A percentile compares a stretch with the other conserved stretches of the same genome.
phyloP scores from a whole-genome alignment of 148 eudicot species.

The Rhododendron simsii region DNA sequence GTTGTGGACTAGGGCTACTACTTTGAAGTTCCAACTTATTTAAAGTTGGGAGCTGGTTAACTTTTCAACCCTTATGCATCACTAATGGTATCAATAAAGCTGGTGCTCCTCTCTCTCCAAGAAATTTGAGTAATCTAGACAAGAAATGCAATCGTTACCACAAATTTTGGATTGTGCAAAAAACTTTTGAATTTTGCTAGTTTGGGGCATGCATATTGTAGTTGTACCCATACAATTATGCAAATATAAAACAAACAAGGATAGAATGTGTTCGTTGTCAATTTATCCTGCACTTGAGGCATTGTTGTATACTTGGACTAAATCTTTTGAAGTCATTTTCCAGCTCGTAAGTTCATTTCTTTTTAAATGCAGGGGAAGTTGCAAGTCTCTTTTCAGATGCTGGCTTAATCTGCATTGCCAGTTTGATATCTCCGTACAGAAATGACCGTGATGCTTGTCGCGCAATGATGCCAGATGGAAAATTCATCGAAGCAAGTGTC shows the following conservation, averaged over 20 bases:
- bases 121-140: background rate
- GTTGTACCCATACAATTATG: background rate
- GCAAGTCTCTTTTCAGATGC: conserved; percentile 84
- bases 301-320: background rate
- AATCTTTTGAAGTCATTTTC: background rate
- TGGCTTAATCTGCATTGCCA: conserved; percentile 80
- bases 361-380: conserved; percentile 62
- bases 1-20: background rate
- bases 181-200: background rate
- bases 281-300: too few species aligned
- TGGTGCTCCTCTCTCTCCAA: background rate
- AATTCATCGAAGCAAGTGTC: conserved; percentile 63
- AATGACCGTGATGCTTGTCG: conserved; percentile 93
- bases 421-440: conserved; percentile 88
- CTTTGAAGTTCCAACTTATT: background rate
- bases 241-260: background rate
- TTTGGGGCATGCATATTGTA: background rate
- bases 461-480: conserved; percentile 59
- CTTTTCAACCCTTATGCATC: background rate
- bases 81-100: background rate
- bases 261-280: background rate
- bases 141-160: background rate
- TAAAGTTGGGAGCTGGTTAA: background rate
- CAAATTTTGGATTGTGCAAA: background rate
- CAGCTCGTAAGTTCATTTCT: background rate